These are phyloP conservation scores for Acer saccharum DNA, from an alignment of 345 rosid genomes.

Conservation along the genomic window DNA sequence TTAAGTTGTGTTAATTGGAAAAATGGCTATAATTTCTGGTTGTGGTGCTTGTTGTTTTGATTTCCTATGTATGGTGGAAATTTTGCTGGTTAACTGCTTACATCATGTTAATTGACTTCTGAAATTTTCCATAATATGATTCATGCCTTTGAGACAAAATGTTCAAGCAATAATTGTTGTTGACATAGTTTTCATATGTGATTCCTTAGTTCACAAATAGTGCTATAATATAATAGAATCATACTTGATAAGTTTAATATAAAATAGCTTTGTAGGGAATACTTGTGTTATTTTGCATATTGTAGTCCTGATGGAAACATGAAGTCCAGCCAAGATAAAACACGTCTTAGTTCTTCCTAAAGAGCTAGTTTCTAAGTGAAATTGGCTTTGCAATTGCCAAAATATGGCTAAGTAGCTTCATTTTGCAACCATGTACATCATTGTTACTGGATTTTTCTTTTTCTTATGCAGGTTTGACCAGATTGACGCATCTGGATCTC, in stretches of 20 bases:
- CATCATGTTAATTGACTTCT: not conserved
- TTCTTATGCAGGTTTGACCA: slow-evolving; percentile 50
- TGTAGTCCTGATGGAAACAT: not conserved
- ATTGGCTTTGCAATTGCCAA: not conserved
- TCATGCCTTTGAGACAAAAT: not conserved
- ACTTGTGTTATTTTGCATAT: not conserved
- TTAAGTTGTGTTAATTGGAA: not conserved
- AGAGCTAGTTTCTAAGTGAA: slow-evolving; percentile 1
- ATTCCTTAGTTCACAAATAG: not conserved
- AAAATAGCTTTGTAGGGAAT: not conserved
- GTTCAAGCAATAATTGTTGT: not conserved
- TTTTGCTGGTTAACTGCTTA: not conserved
- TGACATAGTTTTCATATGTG: not conserved
- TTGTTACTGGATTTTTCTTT: not conserved
- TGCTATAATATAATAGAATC: not conserved
- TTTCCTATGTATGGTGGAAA: not conserved
- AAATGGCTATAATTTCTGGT: not conserved
- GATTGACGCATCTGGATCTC: slow-evolving; percentile 60
- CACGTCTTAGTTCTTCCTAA: not conserved
- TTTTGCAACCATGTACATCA: not conserved
- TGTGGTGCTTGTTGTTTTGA: not conserved
- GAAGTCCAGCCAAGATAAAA: not conserved
- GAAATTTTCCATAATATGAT: not conserved
- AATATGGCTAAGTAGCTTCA: not conserved
- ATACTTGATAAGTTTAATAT: not conserved